Conservation (phyloP, 495 filamentous ascomycete species). For the Penicillium coffeae region DNA sequence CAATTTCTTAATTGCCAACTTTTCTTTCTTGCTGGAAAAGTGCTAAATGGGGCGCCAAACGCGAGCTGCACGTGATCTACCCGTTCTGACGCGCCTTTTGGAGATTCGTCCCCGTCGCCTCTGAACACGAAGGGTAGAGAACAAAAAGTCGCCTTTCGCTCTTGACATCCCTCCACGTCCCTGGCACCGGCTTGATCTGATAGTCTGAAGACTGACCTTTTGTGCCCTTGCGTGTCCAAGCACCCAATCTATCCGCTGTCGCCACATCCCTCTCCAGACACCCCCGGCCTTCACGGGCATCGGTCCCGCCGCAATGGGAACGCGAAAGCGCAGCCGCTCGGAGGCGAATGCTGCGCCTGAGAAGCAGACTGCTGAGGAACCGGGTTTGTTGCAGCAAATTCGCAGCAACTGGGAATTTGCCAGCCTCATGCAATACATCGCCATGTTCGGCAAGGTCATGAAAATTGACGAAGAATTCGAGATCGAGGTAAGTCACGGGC, state of each 20-base stretch:
- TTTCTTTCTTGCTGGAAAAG: too few relatives aligned
- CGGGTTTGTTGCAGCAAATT: constrained; percentile 60
- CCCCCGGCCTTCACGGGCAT: constrained; percentile 23
- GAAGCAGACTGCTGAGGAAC: constrained; percentile 45
- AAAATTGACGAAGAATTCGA: constrained; percentile 84
- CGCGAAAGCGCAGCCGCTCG: constrained; percentile 69
- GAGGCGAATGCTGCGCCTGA: constrained; percentile 55
- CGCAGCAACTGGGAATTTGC: constrained; percentile 95
- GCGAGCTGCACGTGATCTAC: constrained; percentile 32
- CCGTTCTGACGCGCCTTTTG: constrained; percentile 35
- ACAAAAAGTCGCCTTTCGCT: constrained; percentile 10
- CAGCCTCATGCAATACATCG: constrained; percentile 88
- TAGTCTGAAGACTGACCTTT: not conserved
- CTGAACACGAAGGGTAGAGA: constrained; percentile 17
- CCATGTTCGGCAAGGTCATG: constrained; percentile 79
- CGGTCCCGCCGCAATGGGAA: constrained; percentile 43
- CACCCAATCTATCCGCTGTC: constrained; percentile 1
- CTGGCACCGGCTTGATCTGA: not conserved
- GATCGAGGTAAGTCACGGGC: constrained; percentile 66
- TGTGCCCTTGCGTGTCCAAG: not conserved
- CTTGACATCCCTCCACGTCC: not conserved
- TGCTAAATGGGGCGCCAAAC: constrained; percentile 10
- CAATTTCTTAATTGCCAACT: too few relatives aligned
- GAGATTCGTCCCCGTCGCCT: constrained; percentile 35
- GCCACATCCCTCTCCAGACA: constrained; percentile 1